These are phyloP conservation scores for Trifolium pratense DNA, from an alignment of 306 rosid genomes.

Conservation along the genomic window DNA sequence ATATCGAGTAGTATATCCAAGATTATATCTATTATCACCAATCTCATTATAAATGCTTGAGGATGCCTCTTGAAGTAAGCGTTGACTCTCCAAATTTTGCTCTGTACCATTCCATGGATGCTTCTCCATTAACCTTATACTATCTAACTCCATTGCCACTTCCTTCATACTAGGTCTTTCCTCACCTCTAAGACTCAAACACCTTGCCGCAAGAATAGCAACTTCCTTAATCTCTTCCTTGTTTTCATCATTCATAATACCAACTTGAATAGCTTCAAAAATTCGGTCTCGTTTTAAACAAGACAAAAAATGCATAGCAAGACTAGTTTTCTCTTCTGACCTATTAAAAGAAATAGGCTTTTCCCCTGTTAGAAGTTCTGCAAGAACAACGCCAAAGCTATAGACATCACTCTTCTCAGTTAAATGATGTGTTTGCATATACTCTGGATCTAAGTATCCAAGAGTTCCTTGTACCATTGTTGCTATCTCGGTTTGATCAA, in stretches of 20 bases:
- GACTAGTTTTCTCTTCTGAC: neutral
- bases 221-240: neutral
- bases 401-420: neutral
- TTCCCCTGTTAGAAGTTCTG: neutral
- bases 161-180: neutral
- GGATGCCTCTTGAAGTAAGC: neutral
- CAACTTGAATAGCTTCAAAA: neutral
- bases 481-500: neutral
- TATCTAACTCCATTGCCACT: neutral
- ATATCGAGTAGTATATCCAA: neutral
- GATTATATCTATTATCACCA: neutral
- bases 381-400: neutral
- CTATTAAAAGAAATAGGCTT: neutral
- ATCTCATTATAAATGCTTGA: neutral
- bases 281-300: neutral
- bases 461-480: neutral
- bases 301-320: neutral
- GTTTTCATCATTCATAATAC: neutral
- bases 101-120: neutral
- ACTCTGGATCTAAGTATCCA: neutral
- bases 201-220: neutral
- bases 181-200: neutral
- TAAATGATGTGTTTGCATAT: neutral
- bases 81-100: neutral
- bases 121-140: neutral